These are phyloP conservation scores for Yamadazyma membranifaciens DNA, from an alignment of 1,139 yeast species.

Conservation along the genomic window DNA sequence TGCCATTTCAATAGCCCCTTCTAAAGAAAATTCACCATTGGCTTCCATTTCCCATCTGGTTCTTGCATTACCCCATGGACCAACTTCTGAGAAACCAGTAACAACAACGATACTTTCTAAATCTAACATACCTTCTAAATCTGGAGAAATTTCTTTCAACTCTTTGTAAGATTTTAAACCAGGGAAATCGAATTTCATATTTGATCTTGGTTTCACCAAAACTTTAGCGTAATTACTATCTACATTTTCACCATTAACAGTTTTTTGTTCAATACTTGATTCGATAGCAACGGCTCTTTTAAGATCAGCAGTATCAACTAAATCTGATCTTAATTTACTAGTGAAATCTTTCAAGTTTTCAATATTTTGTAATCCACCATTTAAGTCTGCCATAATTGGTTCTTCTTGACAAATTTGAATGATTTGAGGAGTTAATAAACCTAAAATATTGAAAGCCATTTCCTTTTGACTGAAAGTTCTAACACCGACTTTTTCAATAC, in stretches of 20 bases:
- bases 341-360: conserved; percentile 91
- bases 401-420: conserved; percentile 86
- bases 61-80: conserved; percentile 99
- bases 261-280: conserved; percentile 89
- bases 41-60: conserved; percentile 99
- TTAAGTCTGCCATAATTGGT: conserved; percentile 96
- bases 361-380: conserved; percentile 95
- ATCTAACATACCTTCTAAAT: conserved; percentile 88
- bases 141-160: conserved; percentile 66
- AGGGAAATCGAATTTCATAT: conserved; percentile 94
- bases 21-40: conserved; percentile 90
- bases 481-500: conserved; percentile 92
- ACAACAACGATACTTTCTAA: conserved; percentile 89
- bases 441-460: conserved; percentile 97
- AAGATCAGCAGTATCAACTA: conserved; percentile 82
- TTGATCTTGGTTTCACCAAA: conserved; percentile 84
- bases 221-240: conserved; percentile 83
- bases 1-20: conserved; percentile 98
- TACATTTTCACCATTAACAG: conserved; percentile 85
- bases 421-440: conserved; percentile 85
- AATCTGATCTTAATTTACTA: conserved; percentile 73
- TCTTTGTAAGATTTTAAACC: conserved; percentile 73
- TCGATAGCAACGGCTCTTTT: conserved; percentile 96
- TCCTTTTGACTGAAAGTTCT: conserved; percentile 98
- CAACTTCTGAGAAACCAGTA: conserved; percentile 97